Base-by-base conservation (phyloP, 2,329 filamentous ascomycete species). In the Sporothrix luriei region DNA sequence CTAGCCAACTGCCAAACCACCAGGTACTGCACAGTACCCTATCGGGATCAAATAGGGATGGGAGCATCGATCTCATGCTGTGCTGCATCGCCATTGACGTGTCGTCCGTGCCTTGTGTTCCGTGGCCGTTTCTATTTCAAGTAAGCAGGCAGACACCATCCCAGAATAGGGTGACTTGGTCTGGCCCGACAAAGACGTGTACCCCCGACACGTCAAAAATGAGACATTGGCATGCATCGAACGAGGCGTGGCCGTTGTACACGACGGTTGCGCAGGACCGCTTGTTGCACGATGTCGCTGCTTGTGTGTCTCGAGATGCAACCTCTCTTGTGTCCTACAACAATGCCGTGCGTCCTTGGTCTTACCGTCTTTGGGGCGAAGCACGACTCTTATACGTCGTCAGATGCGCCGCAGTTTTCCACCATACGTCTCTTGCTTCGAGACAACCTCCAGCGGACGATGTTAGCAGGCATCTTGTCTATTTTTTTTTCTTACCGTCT, bases 81-180 rank as follows among this genome's bases (percentile, higher is more conserved):
- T 64, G 43, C 7, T 29, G 24, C 61, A 49, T 48, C 24, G n/a
- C 43, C 19, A 24, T 64, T 49, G 61, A 64, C 61, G 61, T 49
- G 43, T 64, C 61, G 16, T 26, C 33, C 16, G 43, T 64, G 21
- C 61, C 40, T 33, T 4, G 59, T 64, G 38, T 10, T 29, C 19
- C 16, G 13, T 9, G 26, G 6, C n/a, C 16, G 40, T 24, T 66
- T 16, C 29, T n/a, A 10, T 19, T 46, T 46, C 38, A 13, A 46
- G 14, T 5, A 26, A 11, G 57, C 5, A 46, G 5, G 33, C 33
- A 33, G 33, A 7, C 19, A 2, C n/a, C 9, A 2, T 61, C 19
- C 33, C n/a, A 61, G 24, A 61, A 43, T 7, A 43, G 19, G 55
- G 33, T n/a, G 57, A 46, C n/a, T 9, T 62, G 10, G 14, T 24